Conservation (phyloP, 2,329 filamentous ascomycete genomes). For the Calonectria pseudoturangicola region DNA sequence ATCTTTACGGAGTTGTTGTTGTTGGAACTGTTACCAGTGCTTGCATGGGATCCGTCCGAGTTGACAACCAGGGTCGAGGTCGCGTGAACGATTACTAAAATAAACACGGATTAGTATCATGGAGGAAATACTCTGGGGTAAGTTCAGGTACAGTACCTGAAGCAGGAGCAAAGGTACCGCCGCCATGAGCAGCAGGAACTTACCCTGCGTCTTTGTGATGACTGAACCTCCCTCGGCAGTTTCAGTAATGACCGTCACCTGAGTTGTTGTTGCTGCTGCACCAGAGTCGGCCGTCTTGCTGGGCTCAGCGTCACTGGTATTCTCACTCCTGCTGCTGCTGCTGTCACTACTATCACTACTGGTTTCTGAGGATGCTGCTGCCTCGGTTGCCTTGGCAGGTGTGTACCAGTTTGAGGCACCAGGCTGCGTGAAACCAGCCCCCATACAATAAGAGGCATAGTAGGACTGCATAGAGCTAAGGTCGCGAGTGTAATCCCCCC, state of each 20-base stretch:
- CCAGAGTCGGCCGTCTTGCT: constrained; percentile 49
- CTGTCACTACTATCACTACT: neutral
- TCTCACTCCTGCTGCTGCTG: neutral
- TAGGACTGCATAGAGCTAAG: constrained; percentile 52
- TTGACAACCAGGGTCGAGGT: constrained; percentile 51
- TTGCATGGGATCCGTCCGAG: constrained; percentile 46
- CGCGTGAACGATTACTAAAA: constrained; percentile 51
- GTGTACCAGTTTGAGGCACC: constrained; percentile 53
- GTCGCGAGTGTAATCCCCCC: constrained; percentile 50
- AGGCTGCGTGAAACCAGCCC: constrained; percentile 51
- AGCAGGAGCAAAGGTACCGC: constrained; percentile 53
- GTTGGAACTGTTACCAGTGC: constrained; percentile 33
- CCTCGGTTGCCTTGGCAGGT: constrained; percentile 48
- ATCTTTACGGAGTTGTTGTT: constrained; percentile 47
- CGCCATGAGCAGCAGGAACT: constrained; percentile 55
- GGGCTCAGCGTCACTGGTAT: constrained; percentile 39
- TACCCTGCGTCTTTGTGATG: constrained; percentile 52
- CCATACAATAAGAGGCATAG: constrained; percentile 55
- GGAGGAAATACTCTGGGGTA: neutral
- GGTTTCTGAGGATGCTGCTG: constrained; percentile 39
- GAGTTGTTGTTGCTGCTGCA: constrained; percentile 47
- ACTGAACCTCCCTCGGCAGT: constrained; percentile 50
- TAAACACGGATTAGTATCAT: constrained; percentile 27
- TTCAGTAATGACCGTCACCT: constrained; percentile 52
- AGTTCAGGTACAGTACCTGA: constrained; percentile 51